These are phyloP conservation scores for Phytopythium aichiense DNA, from an alignment of 352 stramenopile genomes.

Conservation along the genomic window DNA sequence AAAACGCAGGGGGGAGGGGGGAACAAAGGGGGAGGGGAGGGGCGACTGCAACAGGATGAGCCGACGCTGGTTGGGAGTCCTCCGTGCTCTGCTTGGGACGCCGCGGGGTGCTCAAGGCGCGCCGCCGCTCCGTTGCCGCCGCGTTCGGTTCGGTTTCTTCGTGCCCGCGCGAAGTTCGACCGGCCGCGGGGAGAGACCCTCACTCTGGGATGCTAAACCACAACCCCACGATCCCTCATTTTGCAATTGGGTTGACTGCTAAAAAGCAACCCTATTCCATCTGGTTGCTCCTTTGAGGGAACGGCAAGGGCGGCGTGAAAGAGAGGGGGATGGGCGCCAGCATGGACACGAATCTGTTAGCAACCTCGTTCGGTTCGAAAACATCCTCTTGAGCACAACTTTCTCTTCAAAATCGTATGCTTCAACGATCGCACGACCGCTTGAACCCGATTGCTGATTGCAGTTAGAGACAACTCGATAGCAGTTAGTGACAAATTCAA, in stretches of 20 bases:
- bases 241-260: slow-evolving; percentile 4
- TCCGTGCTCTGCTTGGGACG: background rate
- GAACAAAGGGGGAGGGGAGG: background rate
- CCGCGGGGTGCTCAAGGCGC: background rate
- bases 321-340: background rate
- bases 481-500: background rate
- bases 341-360: background rate
- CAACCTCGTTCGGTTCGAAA: background rate
- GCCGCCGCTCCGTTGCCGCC: background rate
- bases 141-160: slow-evolving; percentile 6
- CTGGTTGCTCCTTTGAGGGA: background rate
- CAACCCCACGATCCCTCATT: slow-evolving; percentile 8
- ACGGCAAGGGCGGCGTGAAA: background rate
- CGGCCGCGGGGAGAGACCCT: background rate
- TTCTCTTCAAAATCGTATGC: background rate
- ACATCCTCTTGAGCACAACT: background rate
- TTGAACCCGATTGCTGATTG: slow-evolving; percentile 1
- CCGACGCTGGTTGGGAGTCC: no score
- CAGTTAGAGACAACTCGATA: background rate
- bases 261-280: slow-evolving; percentile 1
- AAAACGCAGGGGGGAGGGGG: no score
- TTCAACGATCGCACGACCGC: background rate
- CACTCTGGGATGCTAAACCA: slow-evolving; percentile 1
- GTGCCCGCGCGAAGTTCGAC: background rate
- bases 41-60: no score